Evolutionary conservation across 2,329 filamentous ascomycete species (phyloP), one percentile per base, ranked within the genome.

Genomic region (Trichoderma koningiopsis): DNA sequence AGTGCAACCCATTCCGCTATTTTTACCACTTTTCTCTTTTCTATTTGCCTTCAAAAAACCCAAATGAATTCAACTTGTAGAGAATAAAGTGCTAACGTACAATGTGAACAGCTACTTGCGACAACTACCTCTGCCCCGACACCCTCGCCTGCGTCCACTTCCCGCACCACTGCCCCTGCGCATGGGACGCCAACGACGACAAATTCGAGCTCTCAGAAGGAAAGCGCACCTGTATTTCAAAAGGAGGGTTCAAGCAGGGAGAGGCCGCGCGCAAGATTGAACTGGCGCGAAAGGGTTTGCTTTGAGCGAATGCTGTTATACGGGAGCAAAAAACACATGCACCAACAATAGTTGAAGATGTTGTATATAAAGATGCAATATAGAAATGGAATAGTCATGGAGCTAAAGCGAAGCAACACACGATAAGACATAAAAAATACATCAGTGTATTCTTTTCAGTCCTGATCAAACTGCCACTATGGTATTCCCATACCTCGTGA

Each of bases 141-240:
- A 98, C 96, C 0, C 87, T 99, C 70, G 92, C 94, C 43, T 99
- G 96, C 83, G 96, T 99, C 7, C 91, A 96, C 79, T 96, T 97
- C 82, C 94, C 96, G 1, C 95, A 98, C 79, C 96, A 99, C 81
- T 99, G 96, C 81, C 96, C 96, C 33, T 99, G 96, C 82, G 86
- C 93, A 2, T 97, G 91, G 83, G 89, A 91, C 1, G 81, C 84
- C 10, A 84, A 91, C 71, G 90, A 95, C 77, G 92, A 95, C 73
- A 96, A 96, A 77, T 87, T 93, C 72, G 92, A 92, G 79, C 75
- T 90, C 35, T 88, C 85, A 5, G 91, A 94, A 4, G 92, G 92
- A 0, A 88, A 89, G 73, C 87, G 91, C 52, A 83, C 94, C 58
- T 96, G 92, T 76, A 84, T 91, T 0, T 92, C 89, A 56, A 93